Evolutionary conservation across 306 rosid species (phyloP).

Genomic region (Luffa aegyptiaca): DNA sequence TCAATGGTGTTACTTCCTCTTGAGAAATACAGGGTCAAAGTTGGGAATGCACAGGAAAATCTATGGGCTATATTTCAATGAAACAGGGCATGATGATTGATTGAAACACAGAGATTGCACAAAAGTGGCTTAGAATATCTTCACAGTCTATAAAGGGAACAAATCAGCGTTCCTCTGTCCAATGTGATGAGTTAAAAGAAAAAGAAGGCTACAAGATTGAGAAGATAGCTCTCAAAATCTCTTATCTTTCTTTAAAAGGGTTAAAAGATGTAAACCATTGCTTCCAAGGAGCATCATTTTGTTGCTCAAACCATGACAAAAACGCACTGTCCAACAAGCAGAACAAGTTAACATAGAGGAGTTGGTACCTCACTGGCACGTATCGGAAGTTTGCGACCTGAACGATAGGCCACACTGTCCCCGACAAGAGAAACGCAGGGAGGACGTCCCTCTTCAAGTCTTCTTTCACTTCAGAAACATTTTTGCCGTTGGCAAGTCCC

Average conservation of each 20-base stretch:
- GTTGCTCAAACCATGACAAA: constrained; percentile 95
- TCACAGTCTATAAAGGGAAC: constrained; percentile 2
- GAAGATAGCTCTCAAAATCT: neutral
- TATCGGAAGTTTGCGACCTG: constrained; percentile 78
- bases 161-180: neutral
- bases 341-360: constrained; percentile 79
- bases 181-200: neutral
- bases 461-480: constrained; percentile 56
- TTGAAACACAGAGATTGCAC: neutral
- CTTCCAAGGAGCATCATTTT: constrained; percentile 89
- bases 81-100: neutral
- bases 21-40: neutral
- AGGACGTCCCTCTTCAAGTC: constrained; percentile 79
- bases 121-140: constrained; percentile 5
- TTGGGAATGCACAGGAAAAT: neutral
- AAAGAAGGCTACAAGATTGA: neutral
- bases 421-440: constrained; percentile 70
- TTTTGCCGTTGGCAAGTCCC: constrained; percentile 76
- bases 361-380: constrained; percentile 84
- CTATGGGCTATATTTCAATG: neutral
- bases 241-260: constrained; percentile 31
- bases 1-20: neutral
- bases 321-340: constrained; percentile 86
- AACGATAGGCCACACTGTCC: constrained; percentile 74
- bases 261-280: constrained; percentile 57